Evolutionary conservation across 2,329 filamentous ascomycete genomes (phyloP).

Genomic region (Pyrenophora graminea): DNA sequence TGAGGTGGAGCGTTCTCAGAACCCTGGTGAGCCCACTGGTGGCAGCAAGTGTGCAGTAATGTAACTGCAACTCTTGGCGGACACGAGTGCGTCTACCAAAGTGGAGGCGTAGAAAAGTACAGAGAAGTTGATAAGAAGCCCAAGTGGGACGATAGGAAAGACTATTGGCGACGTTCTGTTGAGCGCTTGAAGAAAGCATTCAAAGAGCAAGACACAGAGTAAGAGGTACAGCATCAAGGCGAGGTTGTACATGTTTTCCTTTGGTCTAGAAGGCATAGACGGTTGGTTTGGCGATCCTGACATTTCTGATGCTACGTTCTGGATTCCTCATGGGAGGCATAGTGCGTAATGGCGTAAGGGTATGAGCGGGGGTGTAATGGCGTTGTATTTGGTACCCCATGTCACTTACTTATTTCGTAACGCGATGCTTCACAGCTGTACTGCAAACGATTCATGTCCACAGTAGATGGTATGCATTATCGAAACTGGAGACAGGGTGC

Average conservation of each 20-base stretch:
- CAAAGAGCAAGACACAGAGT: neutral
- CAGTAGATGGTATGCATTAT: conserved; percentile 8
- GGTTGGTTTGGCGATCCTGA: conserved; percentile 7
- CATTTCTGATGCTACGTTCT: conserved; percentile 1
- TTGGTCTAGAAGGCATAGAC: conserved; percentile 29
- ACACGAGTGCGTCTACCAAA: conserved; percentile 17
- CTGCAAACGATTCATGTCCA: conserved; percentile 5
- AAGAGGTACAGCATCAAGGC: neutral
- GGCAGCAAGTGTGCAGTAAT: conserved; percentile 84
- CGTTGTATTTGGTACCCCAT: conserved; percentile 18
- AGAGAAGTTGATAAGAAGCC: neutral
- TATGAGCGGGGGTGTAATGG: conserved; percentile 29
- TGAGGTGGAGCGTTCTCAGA: conserved; percentile 93
- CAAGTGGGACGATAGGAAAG: neutral
- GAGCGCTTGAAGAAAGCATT: conserved; percentile 1
- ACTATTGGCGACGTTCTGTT: neutral
- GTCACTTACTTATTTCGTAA: conserved; percentile 1
- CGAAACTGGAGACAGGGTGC: neutral
- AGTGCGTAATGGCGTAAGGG: conserved; percentile 34
- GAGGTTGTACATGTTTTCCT: neutral
- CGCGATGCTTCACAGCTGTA: conserved; percentile 8
- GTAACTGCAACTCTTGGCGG: conserved; percentile 56
- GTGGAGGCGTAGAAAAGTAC: conserved; percentile 8
- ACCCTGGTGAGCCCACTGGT: conserved; percentile 79
- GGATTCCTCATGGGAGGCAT: conserved; percentile 12